Evolutionary conservation across 352 stramenopile genomes (phyloP).

Genomic region (Globisporangium radiosum): DNA sequence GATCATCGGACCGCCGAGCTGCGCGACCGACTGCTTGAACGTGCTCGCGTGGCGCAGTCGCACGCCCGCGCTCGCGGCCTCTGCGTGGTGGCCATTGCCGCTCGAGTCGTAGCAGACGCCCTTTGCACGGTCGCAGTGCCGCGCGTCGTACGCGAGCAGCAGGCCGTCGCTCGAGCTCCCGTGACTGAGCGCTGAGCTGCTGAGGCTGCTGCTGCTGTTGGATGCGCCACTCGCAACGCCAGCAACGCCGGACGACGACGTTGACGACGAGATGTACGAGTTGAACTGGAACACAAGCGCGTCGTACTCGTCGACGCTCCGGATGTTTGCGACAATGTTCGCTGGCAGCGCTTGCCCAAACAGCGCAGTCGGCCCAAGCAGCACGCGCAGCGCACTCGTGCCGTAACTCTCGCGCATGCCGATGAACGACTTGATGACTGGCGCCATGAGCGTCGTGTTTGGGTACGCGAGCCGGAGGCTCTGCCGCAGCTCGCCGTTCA

Average conservation of each 20-base stretch:
- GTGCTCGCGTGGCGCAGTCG: conserved; percentile 53
- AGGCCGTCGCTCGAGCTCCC: conserved; percentile 43
- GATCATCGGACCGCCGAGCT: conserved; percentile 53
- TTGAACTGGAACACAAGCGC: conserved; percentile 75
- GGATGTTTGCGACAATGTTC: conserved; percentile 60
- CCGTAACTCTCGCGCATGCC: conserved; percentile 72
- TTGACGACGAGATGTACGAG: conserved; percentile 67
- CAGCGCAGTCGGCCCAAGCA: conserved; percentile 54
- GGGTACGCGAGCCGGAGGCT: conserved; percentile 72
- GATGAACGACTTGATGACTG: conserved; percentile 72
- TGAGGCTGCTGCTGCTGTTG: conserved; percentile 4
- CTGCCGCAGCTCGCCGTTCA: conserved; percentile 69
- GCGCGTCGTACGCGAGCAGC: conserved; percentile 57
- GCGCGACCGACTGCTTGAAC: conserved; percentile 65
- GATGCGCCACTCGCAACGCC: conserved; percentile 14
- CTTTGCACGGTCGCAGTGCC: conserved; percentile 54
- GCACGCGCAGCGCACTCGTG: conserved; percentile 43
- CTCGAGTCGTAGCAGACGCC: conserved; percentile 66
- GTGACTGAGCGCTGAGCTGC: conserved; percentile 9
- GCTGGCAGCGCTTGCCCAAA: conserved; percentile 54
- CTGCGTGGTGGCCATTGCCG: conserved; percentile 58
- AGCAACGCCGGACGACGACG: conserved; percentile 33
- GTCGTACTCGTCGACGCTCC: conserved; percentile 67
- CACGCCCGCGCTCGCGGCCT: conserved; percentile 46
- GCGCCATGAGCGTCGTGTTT: conserved; percentile 67